Percentiles rank a stretch among this genome's conserved stretches.
phyloP scores from a whole-genome alignment of 148 eudicot genomes.

The Dysphania ambrosioides region DNA sequence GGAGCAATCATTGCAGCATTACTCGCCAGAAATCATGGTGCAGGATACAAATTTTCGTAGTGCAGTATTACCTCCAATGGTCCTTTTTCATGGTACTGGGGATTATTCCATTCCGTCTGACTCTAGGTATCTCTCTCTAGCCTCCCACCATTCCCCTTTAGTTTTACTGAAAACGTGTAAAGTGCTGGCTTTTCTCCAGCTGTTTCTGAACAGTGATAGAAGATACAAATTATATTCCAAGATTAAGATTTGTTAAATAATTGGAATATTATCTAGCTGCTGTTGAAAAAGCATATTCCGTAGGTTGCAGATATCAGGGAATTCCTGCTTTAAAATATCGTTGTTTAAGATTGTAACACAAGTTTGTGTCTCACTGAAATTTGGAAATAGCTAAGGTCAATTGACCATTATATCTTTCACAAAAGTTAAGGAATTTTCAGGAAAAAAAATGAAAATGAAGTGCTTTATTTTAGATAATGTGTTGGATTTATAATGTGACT shows the following conservation, averaged over 20 bases:
- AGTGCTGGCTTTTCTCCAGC: not conserved
- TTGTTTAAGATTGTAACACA: too few relatives aligned
- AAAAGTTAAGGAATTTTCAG: not conserved
- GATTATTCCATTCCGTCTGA: slow-evolving; percentile 92
- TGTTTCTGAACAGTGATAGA: not conserved
- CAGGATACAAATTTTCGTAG: slow-evolving; percentile 60
- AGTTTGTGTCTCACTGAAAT: not conserved
- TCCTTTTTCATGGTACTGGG: slow-evolving; percentile 89
- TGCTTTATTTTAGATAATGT: too few relatives aligned
- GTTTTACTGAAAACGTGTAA: not conserved
- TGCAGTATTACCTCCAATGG: slow-evolving; percentile 67
- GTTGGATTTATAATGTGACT: too few relatives aligned
- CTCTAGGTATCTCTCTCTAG: slow-evolving; percentile 51
- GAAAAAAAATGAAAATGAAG: not conserved
- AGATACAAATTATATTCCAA: not conserved
- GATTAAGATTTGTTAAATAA: not conserved
- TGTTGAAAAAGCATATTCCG: not conserved
- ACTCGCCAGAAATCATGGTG: slow-evolving; percentile 80
- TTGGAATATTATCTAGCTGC: not conserved
- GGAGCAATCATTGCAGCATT: slow-evolving; percentile 58
- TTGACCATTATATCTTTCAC: not conserved
- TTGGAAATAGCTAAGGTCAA: not conserved
- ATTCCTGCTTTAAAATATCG: too few relatives aligned
- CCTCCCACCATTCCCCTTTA: not conserved
- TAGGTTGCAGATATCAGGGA: not conserved